Evolutionary conservation across 2,329 filamentous ascomycete species (phyloP), one percentile per base, ranked within the genome.

Genomic region (Colletotrichum phormii): DNA sequence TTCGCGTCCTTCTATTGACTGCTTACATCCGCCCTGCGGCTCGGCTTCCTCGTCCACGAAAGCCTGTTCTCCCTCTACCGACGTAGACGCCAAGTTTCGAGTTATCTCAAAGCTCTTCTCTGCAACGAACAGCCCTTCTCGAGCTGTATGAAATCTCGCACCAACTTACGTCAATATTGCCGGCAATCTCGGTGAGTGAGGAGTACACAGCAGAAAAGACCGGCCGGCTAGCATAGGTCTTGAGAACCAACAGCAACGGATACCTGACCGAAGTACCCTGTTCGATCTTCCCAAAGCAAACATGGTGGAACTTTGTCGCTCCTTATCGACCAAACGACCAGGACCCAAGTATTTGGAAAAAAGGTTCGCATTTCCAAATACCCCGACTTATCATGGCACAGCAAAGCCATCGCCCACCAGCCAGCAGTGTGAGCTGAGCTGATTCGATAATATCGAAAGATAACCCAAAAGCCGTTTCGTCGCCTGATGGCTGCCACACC

Each of bases 241-340:
- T 61, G 51, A 60, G 65, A 60, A 35, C 22, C 29, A 54, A 69
- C 59, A 26, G 70, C 26, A 13, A 59, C 59, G 33, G 70, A 26
- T 24, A 59, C 24, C 42, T 59, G 37, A 54, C 69, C 37, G 53
- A 72, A 65, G 55, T 70, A 55, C 70, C 66, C 35, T 46, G 35
- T 49, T 49, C 54, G 33, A 65, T 66, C 71, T 65, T 62, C 71
- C 71, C 71, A 65, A 73, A 73, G 66, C 18, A 69, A 70, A 57
- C 54, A 57, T 49, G 46, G 67, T 51, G 66, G 61, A 42, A 64
- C 60, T 71, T 22, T 62, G 55, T 55, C 55, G 42, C 7, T 24
- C 53, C 68, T 71, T 71, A 73, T 71, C 71, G 18, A 29, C 29
- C 31, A 24, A n/a, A 13, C 53, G 33, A 55, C 42, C 53, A 69